These are phyloP conservation scores for Trichophyton benhamiae DNA, from an alignment of 2,329 filamentous ascomycete genomes.

Conservation along the genomic window DNA sequence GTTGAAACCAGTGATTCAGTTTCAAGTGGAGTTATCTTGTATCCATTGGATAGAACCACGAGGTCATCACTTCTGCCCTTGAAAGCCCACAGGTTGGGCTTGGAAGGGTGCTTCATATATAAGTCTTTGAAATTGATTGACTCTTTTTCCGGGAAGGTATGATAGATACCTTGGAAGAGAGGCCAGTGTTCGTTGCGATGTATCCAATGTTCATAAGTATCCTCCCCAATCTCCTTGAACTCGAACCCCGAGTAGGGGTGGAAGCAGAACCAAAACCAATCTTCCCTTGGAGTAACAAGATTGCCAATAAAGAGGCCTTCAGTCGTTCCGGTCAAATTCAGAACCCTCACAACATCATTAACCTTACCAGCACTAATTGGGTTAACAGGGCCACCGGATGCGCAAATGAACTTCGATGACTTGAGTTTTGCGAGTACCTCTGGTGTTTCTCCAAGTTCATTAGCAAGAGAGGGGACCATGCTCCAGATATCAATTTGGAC, in stretches of 20 bases:
- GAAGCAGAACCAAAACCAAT: slow-evolving; percentile 5
- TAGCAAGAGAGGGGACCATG: not conserved
- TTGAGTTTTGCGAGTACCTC: not conserved
- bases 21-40: not conserved
- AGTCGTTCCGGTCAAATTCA: not conserved
- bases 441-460: slow-evolving; percentile 2
- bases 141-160: slow-evolving; percentile 2
- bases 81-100: not conserved
- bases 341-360: not conserved
- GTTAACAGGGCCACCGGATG: slow-evolving; percentile 2
- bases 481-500: slow-evolving; percentile 1
- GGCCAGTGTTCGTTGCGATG: not conserved
- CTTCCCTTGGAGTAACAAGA: not conserved
- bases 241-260: slow-evolving; percentile 3
- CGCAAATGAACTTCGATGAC: not conserved
- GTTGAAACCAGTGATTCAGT: not conserved
- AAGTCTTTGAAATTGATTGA: not conserved
- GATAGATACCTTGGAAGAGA: slow-evolving; percentile 5
- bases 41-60: not conserved
- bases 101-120: not conserved
- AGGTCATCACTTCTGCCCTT: slow-evolving; percentile 5
- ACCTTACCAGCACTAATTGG: not conserved
- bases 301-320: not conserved
- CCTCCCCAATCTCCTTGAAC: not conserved
- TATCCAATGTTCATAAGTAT: not conserved